Evolutionary conservation across 2,329 filamentous ascomycete species (phyloP), one percentile per base, ranked within the genome.

Genomic region (Nemania diffusa): DNA sequence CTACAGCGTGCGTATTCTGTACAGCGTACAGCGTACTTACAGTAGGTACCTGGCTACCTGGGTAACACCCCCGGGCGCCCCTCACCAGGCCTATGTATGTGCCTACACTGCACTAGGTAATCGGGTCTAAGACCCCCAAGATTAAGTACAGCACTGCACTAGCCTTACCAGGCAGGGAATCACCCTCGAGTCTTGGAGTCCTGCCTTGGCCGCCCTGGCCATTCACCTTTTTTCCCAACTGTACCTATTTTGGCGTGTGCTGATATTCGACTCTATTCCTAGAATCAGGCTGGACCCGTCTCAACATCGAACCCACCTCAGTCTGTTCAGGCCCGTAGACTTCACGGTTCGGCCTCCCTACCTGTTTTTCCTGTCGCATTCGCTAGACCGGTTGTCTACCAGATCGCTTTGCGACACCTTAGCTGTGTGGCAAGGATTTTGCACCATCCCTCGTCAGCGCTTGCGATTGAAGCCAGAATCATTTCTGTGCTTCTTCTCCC

Each of bases 221-320:
- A 62, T 63, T 64, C 57, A 69, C 55, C 59, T 66, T 69, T 66
- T 62, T 62, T 55, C 62, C 60, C 48, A 48, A 62, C 60, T 62
- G 67, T 68, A 62, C 65, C 68, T 67, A 69, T 69, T 74, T 69
- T 71, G 69, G 62, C 66, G 66, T 64, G 61, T 63, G 61, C 65
- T 68, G 63, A 67, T 58, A 69, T 65, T 69, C 68, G 69, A 65
- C 69, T 71, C 69, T 69, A 70, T 67, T 71, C 71, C 64, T 69
- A 70, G 68, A 57, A 61, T 55, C 67, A 69, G 67, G 67, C 67
- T 69, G 65, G 62, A 64, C 69, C 71, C 71, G 69, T 71, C 70
- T 65, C 57, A 62, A 58, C 69, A 46, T 58, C 58, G 62, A 62
- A 64, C 52, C 68, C 68, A 68, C 62, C 46, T 64, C 64, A 44